Base-by-base conservation (phyloP, 2,329 filamentous ascomycete genomes). In the Pseudogymnoascus sp. region DNA sequence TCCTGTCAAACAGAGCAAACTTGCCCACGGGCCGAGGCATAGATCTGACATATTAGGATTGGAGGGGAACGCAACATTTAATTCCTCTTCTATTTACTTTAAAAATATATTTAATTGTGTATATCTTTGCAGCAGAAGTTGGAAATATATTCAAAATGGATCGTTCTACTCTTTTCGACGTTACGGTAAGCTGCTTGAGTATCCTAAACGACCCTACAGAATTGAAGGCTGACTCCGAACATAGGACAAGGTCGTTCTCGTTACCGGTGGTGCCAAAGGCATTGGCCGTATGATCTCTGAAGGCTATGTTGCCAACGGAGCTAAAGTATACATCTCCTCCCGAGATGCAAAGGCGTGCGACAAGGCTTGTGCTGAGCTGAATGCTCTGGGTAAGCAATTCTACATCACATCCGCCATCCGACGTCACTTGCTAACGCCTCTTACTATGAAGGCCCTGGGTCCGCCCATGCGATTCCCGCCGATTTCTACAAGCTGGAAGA, bases 251-350 rank as follows among this genome's bases (percentile, higher is more conserved):
- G 80, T 82, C 61, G 81, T 84, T 68, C 78, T 85, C 64, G 77
- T 85, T 61, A 85, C 82, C 4, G 83, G 83, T 66, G 81, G 81
- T 61, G 81, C 80, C 53, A 83, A 86, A 71, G 86, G 85, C 67
- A 83, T 88, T 66, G 86, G 86, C 14, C 82, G 82, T 64, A 88
- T 88, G 86, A 88, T 89, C 66, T 82, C 83, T 33, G 78, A 85
- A 63, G 86, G 84, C 64, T 88, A 86, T 74, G 79, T 87, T n/a
- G 72, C 78, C 63, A 87, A 86, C 74, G 84, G 85, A 63, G 82
- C 82, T 64, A 87, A 82, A 66, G 87, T 90, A 5, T 90, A 89
- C 77, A 86, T 91, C 66, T 85, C 84, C 5, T 87, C 84, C 5
- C 81, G 84, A 24, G 86, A 88, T 33, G 84, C 83, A 14, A 85